phyloP scores from a whole-genome alignment of 2,329 filamentous ascomycete genomes.

The Fusarium citri region DNA sequence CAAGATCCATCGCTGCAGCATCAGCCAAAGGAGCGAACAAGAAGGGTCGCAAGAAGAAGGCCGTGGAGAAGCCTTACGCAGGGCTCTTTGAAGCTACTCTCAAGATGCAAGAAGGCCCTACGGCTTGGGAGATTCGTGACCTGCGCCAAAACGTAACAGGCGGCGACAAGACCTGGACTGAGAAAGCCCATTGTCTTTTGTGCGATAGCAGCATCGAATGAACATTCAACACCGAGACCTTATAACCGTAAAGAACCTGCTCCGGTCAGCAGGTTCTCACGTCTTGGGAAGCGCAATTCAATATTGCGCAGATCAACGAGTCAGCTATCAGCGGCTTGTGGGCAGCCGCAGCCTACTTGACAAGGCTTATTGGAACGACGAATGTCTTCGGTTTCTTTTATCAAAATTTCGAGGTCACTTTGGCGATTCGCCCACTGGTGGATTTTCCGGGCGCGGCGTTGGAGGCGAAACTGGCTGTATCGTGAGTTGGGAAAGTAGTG shows the following conservation, averaged over 20 bases:
- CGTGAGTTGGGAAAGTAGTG: conserved; percentile 36
- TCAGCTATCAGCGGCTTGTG: conserved; percentile 3
- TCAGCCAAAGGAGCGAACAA: conserved; percentile 46
- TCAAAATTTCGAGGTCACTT: conserved; percentile 39
- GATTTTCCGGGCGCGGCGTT: conserved; percentile 47
- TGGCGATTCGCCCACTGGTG: conserved; percentile 43
- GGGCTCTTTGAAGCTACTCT: conserved; percentile 64
- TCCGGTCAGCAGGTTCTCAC: conserved; percentile 19
- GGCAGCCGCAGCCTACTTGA: conserved; percentile 2
- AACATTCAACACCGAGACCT: conserved; percentile 12
- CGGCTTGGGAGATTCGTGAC: conserved; percentile 64
- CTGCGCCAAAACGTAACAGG: conserved; percentile 60
- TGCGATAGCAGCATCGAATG: conserved; percentile 62
- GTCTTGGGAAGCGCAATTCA: conserved; percentile 15
- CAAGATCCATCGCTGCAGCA: conserved; percentile 37
- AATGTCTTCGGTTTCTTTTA: conserved; percentile 36
- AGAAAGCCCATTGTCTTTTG: conserved; percentile 61
- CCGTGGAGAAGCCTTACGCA: conserved; percentile 60
- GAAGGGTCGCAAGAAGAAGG: conserved; percentile 56
- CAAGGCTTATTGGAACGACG: conserved; percentile 11
- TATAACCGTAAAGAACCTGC: conserved; percentile 7
- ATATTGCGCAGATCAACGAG: conserved; percentile 3
- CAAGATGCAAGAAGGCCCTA: conserved; percentile 60
- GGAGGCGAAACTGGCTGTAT: conserved; percentile 42
- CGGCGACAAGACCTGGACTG: conserved; percentile 65